phyloP scores from a whole-genome alignment of 2,329 filamentous ascomycete species.

The Talaromyces sp. region DNA sequence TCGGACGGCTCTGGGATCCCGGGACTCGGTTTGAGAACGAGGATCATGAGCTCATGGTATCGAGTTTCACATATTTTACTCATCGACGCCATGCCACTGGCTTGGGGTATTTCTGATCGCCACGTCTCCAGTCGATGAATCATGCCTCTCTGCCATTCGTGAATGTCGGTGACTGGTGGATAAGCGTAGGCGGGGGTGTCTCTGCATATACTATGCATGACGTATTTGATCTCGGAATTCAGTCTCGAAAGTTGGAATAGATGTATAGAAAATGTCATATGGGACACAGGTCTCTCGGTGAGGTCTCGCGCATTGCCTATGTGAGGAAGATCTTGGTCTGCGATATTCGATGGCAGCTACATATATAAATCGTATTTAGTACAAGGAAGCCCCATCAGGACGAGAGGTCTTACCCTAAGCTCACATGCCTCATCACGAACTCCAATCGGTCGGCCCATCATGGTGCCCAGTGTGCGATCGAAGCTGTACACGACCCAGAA shows the following conservation, averaged over 20 bases:
- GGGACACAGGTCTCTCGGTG: constrained; percentile 18
- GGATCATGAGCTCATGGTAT: constrained; percentile 54
- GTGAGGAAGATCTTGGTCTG: constrained; percentile 19
- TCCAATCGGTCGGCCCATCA: constrained; percentile 60
- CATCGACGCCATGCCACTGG: constrained; percentile 9
- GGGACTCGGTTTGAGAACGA: constrained; percentile 56
- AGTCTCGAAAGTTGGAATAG: constrained; percentile 49
- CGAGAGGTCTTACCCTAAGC: constrained; percentile 49
- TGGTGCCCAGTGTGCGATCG: constrained; percentile 57
- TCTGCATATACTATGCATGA: constrained; percentile 57
- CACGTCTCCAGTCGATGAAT: constrained; percentile 46
- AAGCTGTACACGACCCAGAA: constrained; percentile 60
- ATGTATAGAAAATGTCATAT: constrained; percentile 52
- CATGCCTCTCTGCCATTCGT: constrained; percentile 52
- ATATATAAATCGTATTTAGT: constrained; percentile 1
- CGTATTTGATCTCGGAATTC: constrained; percentile 62
- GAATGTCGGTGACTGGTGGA: constrained; percentile 49
- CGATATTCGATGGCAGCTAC: constrained; percentile 26
- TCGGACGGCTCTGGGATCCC: constrained; percentile 53
- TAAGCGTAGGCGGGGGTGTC: constrained; percentile 53
- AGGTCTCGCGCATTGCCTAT: background rate
- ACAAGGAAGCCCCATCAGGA: too few relatives aligned
- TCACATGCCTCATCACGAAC: constrained; percentile 60
- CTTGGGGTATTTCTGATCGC: constrained; percentile 42
- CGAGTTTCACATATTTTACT: constrained; percentile 46